Percentiles rank a stretch among this genome's conserved stretches.
phyloP scores from a whole-genome alignment of 148 eudicot species.

The Euryodendron excelsum region DNA sequence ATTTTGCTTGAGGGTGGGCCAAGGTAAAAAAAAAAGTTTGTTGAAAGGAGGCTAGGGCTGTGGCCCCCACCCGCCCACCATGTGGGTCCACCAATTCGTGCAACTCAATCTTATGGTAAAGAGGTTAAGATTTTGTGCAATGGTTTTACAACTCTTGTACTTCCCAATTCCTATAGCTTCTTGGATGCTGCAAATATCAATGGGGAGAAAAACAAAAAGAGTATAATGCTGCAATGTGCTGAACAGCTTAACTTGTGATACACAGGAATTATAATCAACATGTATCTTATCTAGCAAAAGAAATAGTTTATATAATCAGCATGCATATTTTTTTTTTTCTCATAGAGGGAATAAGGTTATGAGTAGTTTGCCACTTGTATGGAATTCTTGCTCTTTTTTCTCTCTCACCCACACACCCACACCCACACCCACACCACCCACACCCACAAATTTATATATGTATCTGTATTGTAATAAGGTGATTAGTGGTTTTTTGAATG shows the following conservation, averaged over 20 bases:
- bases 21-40: too few species aligned
- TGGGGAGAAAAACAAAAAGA: background rate
- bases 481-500: background rate
- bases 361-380: background rate
- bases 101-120: background rate
- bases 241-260: background rate
- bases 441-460: background rate
- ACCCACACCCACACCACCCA: background rate
- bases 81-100: too few species aligned
- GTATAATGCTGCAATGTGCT: background rate
- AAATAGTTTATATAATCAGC: background rate
- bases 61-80: too few species aligned
- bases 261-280: background rate
- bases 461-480: background rate
- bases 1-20: too few species aligned
- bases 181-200: background rate
- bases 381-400: background rate
- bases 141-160: background rate
- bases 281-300: background rate
- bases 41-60: too few species aligned
- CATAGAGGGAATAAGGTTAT: background rate
- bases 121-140: background rate
- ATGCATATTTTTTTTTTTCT: too few species aligned
- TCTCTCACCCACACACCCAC: background rate
- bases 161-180: background rate